Percentiles rank a stretch among this genome's conserved stretches.
Evolutionary conservation across 768 basidiomycete genomes (phyloP).

Genomic region (Suillus cothurnatus): DNA sequence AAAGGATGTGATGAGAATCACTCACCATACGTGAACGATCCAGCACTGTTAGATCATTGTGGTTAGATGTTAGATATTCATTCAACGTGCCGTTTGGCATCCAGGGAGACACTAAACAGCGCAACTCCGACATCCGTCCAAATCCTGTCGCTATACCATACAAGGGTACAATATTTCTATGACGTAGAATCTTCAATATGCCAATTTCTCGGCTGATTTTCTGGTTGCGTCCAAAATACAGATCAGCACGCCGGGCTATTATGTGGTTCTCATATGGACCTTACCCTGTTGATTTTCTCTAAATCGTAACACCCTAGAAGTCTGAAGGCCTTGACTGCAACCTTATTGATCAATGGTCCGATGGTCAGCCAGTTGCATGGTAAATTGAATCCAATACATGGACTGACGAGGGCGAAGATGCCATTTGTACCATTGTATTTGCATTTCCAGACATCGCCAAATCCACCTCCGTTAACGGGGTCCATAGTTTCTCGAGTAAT

Average conservation of each 20-base stretch:
- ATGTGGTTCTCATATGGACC: background rate
- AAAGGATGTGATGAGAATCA: background rate
- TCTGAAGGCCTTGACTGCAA: background rate
- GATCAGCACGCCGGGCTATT: background rate
- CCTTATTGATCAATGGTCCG: background rate
- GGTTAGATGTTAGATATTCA: background rate
- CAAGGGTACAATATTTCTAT: background rate
- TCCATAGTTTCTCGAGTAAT: background rate
- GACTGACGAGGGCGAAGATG: background rate
- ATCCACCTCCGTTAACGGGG: background rate
- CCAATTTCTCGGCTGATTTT: background rate
- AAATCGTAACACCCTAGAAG: background rate
- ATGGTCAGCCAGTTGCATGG: background rate
- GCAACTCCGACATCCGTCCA: background rate
- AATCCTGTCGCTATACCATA: background rate
- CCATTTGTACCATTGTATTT: background rate
- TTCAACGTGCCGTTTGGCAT: background rate
- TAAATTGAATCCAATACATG: background rate
- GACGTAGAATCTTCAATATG: background rate
- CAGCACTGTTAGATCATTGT: background rate
- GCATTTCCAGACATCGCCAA: background rate
- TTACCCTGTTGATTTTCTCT: background rate
- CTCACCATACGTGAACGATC: background rate
- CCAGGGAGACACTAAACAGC: background rate
- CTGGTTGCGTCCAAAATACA: background rate